phyloP scores from a whole-genome alignment of 371 early-diverging fungal species.

The Mucor mucedo region DNA sequence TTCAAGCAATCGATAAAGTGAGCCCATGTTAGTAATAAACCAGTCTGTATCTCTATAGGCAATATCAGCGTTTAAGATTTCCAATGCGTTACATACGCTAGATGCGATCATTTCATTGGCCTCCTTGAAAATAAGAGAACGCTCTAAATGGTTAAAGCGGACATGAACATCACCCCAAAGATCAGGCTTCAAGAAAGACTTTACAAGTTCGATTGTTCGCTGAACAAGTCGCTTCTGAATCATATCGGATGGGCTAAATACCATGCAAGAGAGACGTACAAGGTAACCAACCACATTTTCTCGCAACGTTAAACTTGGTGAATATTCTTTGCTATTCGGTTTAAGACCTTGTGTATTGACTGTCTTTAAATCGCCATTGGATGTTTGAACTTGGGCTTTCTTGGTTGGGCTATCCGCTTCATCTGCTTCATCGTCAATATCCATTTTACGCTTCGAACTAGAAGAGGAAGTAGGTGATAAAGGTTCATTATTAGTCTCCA shows the following conservation, averaged over 20 bases:
- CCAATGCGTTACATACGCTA: conserved; percentile 68
- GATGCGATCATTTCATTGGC: conserved; percentile 45
- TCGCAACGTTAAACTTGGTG: conserved; percentile 59
- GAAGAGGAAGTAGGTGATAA: conserved; percentile 13
- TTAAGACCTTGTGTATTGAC: conserved; percentile 16
- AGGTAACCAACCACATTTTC: conserved; percentile 75
- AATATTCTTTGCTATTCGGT: conserved; percentile 43
- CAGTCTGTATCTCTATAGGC: conserved; percentile 66
- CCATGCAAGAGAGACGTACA: conserved; percentile 73
- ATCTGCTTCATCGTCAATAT: conserved; percentile 12
- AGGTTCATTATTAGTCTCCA: conserved; percentile 18
- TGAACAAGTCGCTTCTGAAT: conserved; percentile 59
- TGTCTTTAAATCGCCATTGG: conserved; percentile 33
- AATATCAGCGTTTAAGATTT: conserved; percentile 70
- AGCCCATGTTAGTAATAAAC: conserved; percentile 69
- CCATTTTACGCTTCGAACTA: conserved; percentile 29
- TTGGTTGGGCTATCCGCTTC: conserved; percentile 30
- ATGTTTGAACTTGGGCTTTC: conserved; percentile 35
- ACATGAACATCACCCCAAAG: conserved; percentile 69
- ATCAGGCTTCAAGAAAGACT: conserved; percentile 60
- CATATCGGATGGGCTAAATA: conserved; percentile 59
- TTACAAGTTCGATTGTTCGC: conserved; percentile 67
- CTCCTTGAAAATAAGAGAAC: conserved; percentile 50
- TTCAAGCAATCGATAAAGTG: conserved; percentile 72
- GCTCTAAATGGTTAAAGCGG: conserved; percentile 56